phyloP scores from a whole-genome alignment of 2,329 filamentous ascomycete species.

The Sodiomyces alkalinus region DNA sequence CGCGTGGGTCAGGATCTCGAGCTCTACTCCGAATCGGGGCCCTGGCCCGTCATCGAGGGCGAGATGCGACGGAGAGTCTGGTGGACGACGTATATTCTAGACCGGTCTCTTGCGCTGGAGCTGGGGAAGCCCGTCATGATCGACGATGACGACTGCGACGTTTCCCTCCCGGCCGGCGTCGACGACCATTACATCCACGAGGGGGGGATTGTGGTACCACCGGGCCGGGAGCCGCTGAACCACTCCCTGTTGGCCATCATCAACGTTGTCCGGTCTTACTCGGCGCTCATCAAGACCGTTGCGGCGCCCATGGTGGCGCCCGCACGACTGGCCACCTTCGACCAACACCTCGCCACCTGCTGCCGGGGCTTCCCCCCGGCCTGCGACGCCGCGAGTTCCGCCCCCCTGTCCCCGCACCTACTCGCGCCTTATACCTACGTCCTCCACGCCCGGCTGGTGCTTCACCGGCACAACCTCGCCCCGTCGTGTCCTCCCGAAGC shows the following conservation, averaged over 20 bases:
- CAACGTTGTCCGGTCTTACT: conserved; percentile 65
- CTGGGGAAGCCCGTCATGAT: conserved; percentile 69
- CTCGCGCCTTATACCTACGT: conserved; percentile 65
- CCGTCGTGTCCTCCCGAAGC: conserved; percentile 52
- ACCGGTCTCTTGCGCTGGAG: conserved; percentile 68
- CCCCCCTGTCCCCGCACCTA: conserved; percentile 56
- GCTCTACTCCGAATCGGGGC: conserved; percentile 59
- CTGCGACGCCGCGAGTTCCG: conserved; percentile 51
- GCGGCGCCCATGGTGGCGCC: conserved; percentile 50
- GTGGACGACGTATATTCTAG: conserved; percentile 89
- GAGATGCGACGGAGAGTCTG: conserved; percentile 81
- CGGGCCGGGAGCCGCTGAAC: conserved; percentile 38
- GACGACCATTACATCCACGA: conserved; percentile 66
- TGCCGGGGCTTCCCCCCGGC: conserved; percentile 60
- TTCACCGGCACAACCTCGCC: conserved; percentile 79
- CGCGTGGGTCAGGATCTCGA: conserved; percentile 72
- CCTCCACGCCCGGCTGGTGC: conserved; percentile 66
- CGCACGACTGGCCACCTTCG: conserved; percentile 60
- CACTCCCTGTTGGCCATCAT: conserved; percentile 67
- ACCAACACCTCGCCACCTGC: conserved; percentile 65
- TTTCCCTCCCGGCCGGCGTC: conserved; percentile 60
- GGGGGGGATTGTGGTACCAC: conserved; percentile 36
- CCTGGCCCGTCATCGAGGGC: conserved; percentile 59
- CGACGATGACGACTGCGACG: conserved; percentile 77
- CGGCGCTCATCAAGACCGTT: conserved; percentile 56